Evolutionary conservation across 1,284 basidiomycete genomes (phyloP), one percentile per base, ranked within the genome.

Genomic region (Volvariella surrecta): DNA sequence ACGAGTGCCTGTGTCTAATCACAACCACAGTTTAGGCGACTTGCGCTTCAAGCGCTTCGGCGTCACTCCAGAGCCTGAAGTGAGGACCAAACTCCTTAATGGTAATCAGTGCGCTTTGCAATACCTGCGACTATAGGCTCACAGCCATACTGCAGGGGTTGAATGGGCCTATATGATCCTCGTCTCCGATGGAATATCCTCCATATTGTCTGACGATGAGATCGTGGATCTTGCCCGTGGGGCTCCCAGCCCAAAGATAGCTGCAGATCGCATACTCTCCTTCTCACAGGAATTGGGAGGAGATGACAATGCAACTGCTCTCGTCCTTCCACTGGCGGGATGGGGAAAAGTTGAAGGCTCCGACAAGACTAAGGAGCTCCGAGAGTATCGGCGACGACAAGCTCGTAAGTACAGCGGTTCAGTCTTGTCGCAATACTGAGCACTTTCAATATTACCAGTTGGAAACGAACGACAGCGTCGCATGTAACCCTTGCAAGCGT

Each of bases 1-100:
- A 32, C 39, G 32, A 10, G 15, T 15, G 16, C 13, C 48, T 15
- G 39, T 19, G 37, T 1, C 24, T 37, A 16, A 11, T 17, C 22
- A 6, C 24, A 6, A 37, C 21, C 38, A 19, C 52, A 91, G 89
- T 45, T 75, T 99, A 43, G 95, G 95, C 22, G 96, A 99, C 58
- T 74, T 91, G 24, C 77, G 82, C 48, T 98, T 80, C 70, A 98
- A 97, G 60, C 78, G 74, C 22, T 85, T 85, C 48, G 94, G 93
- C 0, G 89, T 99, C 3, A 98, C 95, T 1, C 86, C 89, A 21
- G 95, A 99, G 61, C 95, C 96, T 2, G 90, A 97, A 58, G 80
- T 98, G n/a, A 71, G 78, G 42, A 79, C 82, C 21, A 82, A 82
- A 54, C 67, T 97, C 1, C 62, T 98, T 10, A 68, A 83, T 52